Base-by-base conservation (phyloP, 2,329 filamentous ascomycete species). In the Xylaria digitata region DNA sequence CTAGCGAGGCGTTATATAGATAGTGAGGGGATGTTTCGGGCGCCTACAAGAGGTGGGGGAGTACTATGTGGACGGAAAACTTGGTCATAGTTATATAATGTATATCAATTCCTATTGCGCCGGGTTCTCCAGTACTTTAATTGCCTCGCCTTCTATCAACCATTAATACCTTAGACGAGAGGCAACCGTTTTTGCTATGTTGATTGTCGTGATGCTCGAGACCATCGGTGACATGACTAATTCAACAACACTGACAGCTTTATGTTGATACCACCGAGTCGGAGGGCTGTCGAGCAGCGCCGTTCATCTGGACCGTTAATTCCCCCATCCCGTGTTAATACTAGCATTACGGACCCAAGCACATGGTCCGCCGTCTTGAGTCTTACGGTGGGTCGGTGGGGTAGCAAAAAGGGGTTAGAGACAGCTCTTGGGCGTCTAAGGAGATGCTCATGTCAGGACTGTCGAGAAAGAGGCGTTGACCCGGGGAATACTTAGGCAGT, bases 91-190 rank as follows among this genome's bases (percentile, higher is more conserved):
- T 13, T 40, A 40, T 40, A 40, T 34, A 34, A 26, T 34, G 9
- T 34, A 34, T 34, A 61, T 52, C 3, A 21, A 52, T 48, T 48
- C 55, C 45, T 46, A 32, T 49, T 64, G 46, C 52, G 61, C 52
- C 46, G 48, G 52, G 13, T 48, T 48, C 30, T 40, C 26, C 19
- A 7, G 5, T 15, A 43, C 7, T 1, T 6, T 30, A 8, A 8
- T 32, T 13, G 3, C 50, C 15, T 34, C 21, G 7, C 37, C 21
- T 50, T 32, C 13, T 52, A 21, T 19, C 21, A 40, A 55, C 34
- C 15, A 26, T 52, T 32, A 9, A 55, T 19, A 57, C 23, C 9
- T 50, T 52, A 17, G 32, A 23, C 1, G 21, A 46, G 7, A 4
- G 13, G 17, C 13, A 58, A 26, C 3, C 26, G 26, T 26, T n/a